Base-by-base conservation (phyloP, 495 filamentous ascomycete genomes). In the Tuber calosporum region DNA sequence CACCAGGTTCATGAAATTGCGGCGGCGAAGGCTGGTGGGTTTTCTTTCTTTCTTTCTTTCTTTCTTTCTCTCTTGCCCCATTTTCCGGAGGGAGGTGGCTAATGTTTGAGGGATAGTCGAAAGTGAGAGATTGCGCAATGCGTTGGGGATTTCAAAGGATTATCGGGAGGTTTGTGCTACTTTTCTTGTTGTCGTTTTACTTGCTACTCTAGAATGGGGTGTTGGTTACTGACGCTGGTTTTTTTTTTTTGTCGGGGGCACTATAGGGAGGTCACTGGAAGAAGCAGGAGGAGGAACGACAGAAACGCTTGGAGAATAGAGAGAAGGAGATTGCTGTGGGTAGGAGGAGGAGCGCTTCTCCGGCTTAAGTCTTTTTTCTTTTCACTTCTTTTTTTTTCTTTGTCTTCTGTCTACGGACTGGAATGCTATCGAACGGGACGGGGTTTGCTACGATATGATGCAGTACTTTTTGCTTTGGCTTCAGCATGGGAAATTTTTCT, bases 1-100 rank as follows among this genome's bases (percentile, higher is more conserved):
- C 93, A 98, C 84, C 93, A 97, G 83, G 94, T 98, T 37, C 95
- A 99, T 87, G 94, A 98, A 84, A 83, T 96, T 79, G 95, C 95
- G 37, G 90, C 93, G 81, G 94, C 94, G 71, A 99, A 99, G 88
- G 94, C 96, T 80, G 74, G 77, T 81, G 70, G 62, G 78, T 74
- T 62, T 17, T 39, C 39, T 8, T 68, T 30, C n/a, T 1, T 37
- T 67, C n/a, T 43, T 34, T 4, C 53, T 43, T 71, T 36, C 5
- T 62, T 22, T 68, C n/a, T n/a, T n/a, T n/a, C n/a, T n/a, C n/a
- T n/a, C n/a, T n/a, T n/a, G n/a, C n/a, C n/a, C n/a, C n/a, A n/a
- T n/a, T n/a, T n/a, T n/a, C n/a, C n/a, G 45, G 19, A 22, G n/a
- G 40, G 6, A 58, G 48, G 42, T 15, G 36, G 62, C 62, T 71